Percentiles rank a stretch among this genome's conserved stretches.
Conservation (phyloP, 2,329 filamentous ascomycete genomes). For the Aspergillus versicolor region DNA sequence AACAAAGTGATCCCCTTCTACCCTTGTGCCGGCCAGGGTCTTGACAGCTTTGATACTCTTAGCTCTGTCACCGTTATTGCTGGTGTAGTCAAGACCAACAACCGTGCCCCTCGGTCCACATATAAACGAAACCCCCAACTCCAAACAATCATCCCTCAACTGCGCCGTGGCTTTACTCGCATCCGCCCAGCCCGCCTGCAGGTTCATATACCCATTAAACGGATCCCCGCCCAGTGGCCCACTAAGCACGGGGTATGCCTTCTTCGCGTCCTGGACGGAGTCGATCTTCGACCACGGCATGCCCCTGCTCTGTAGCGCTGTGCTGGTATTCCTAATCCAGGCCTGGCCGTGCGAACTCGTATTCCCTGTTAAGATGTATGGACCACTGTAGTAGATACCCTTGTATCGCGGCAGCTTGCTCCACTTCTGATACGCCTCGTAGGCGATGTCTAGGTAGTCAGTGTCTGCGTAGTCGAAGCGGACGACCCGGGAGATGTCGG, state of each 20-base stretch:
- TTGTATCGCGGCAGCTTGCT: neutral
- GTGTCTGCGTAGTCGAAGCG: neutral
- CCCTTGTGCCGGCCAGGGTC: neutral
- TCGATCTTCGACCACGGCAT: neutral
- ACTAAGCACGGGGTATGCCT: neutral
- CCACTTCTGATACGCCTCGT: neutral
- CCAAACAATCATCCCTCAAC: neutral
- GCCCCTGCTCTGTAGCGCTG: neutral
- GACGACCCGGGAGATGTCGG: neutral
- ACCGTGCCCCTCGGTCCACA: neutral
- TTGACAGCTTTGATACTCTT: neutral
- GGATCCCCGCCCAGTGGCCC: neutral
- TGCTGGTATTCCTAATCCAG: neutral
- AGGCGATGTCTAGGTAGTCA: neutral
- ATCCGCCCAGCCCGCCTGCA: neutral
- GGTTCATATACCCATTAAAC: neutral
- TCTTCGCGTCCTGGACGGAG: neutral
- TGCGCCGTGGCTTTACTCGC: neutral
- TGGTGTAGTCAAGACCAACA: neutral
- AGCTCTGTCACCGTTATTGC: neutral
- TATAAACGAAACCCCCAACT: neutral
- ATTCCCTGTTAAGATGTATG: neutral
- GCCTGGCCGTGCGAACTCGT: neutral
- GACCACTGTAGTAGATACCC: neutral
- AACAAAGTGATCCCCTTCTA: neutral